Conservation (phyloP, 1,284 basidiomycete species). For the Ustilago esculenta region DNA sequence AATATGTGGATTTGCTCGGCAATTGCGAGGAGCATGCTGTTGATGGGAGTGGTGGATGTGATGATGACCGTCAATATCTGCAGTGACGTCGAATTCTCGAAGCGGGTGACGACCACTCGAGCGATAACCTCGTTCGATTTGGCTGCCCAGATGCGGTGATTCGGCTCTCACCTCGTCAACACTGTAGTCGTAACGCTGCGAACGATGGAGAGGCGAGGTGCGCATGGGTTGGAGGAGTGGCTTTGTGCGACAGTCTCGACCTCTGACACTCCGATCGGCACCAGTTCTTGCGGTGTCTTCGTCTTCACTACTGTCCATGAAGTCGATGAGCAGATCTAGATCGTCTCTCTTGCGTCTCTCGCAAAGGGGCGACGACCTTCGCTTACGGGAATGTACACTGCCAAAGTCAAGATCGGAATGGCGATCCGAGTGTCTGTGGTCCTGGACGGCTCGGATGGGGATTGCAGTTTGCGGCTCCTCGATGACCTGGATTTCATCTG, state of each 20-base stretch:
- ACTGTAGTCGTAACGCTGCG: constrained; percentile 7
- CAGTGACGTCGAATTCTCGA: neutral
- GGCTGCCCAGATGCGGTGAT: neutral
- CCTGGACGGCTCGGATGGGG: constrained; percentile 14
- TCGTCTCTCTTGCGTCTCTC: constrained; percentile 26
- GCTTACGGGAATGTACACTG: constrained; percentile 22
- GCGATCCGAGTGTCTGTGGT: constrained; percentile 13
- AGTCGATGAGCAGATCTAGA: constrained; percentile 27
- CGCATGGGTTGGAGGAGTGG: constrained; percentile 13
- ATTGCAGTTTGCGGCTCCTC: constrained; percentile 30
- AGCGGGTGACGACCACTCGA: constrained; percentile 1
- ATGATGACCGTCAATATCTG: neutral
- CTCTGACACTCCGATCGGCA: constrained; percentile 3
- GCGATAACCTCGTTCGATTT: constrained; percentile 1
- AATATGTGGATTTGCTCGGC: neutral
- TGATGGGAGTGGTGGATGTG: neutral
- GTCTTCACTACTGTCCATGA: constrained; percentile 19
- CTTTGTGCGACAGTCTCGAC: constrained; percentile 26
- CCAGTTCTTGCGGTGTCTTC: neutral
- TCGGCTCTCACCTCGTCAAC: neutral
- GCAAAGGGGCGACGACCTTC: constrained; percentile 18
- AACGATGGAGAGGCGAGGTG: neutral
- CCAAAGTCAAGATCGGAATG: constrained; percentile 33
- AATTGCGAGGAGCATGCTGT: neutral
- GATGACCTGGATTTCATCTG: constrained; percentile 40